Evolutionary conservation across 345 rosid genomes (phyloP).

Genomic region (Aethionema arabicum): DNA sequence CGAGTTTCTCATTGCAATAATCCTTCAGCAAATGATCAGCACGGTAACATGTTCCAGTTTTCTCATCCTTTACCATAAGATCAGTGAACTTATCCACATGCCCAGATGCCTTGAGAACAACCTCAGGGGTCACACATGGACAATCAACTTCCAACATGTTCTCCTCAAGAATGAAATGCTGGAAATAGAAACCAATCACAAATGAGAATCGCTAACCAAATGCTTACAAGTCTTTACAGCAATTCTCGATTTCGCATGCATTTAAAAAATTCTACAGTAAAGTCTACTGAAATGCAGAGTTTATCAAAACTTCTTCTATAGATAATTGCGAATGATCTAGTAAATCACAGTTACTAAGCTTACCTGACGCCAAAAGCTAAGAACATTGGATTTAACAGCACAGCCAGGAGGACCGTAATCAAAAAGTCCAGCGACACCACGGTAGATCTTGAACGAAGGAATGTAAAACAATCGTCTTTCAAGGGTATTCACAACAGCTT

Average conservation of each 20-base stretch:
- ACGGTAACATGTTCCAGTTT: constrained; percentile 77
- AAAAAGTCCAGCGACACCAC: constrained; percentile 91
- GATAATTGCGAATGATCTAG: background rate
- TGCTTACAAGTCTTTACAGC: background rate
- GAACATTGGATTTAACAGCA: constrained; percentile 79
- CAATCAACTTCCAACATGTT: constrained; percentile 94
- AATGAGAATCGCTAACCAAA: constrained; percentile 1
- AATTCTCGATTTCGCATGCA: background rate
- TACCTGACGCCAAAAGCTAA: constrained; percentile 95
- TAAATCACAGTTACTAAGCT: too few species aligned
- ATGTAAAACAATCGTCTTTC: constrained; percentile 80
- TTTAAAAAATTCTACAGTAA: background rate
- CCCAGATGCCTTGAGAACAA: constrained; percentile 92
- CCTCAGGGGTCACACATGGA: constrained; percentile 95
- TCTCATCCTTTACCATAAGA: constrained; percentile 95
- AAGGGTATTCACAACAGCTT: constrained; percentile 66
- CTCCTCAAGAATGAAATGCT: constrained; percentile 95
- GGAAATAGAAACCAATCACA: constrained; percentile 10
- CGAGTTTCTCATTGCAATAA: constrained; percentile 77
- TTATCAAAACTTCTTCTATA: background rate
- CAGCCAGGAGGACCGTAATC: constrained; percentile 96
- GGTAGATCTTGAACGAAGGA: constrained; percentile 83
- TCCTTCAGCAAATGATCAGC: constrained; percentile 95
- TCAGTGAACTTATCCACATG: constrained; percentile 97
- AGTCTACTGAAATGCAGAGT: background rate